Conservation (phyloP, 2,329 filamentous ascomycete genomes). For the Neonectria magnoliae region DNA sequence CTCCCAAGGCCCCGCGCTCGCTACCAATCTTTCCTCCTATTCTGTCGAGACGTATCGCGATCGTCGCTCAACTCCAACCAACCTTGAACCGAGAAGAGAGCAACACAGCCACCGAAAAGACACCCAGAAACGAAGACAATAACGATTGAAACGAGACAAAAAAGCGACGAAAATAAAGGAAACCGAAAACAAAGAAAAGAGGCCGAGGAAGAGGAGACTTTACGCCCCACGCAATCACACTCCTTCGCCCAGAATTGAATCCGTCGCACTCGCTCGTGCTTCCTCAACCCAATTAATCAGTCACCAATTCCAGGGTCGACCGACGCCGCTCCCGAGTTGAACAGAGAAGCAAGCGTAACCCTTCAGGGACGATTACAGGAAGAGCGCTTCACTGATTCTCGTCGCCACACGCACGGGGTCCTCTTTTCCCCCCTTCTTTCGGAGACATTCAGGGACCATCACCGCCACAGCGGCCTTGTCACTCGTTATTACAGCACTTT, state of each 20-base stretch:
- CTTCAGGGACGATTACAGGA: not conserved
- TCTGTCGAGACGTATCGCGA: slow-evolving; percentile 9
- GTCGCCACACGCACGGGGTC: slow-evolving; percentile 1
- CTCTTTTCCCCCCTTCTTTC: slow-evolving; percentile 5
- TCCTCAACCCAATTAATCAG: slow-evolving; percentile 23
- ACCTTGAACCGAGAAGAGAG: slow-evolving; percentile 17
- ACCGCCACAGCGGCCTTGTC: not conserved
- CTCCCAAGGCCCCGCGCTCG: slow-evolving; percentile 12
- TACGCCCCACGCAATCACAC: slow-evolving; percentile 20
- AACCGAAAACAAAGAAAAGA: slow-evolving; percentile 16
- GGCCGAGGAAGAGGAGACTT: slow-evolving; percentile 7
- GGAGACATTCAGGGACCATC: slow-evolving; percentile 20
- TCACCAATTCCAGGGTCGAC: slow-evolving; percentile 24
- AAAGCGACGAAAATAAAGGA: slow-evolving; percentile 17
- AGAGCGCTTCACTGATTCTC: slow-evolving; percentile 6
- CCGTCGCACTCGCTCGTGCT: slow-evolving; percentile 11
- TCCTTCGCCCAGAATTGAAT: slow-evolving; percentile 21
- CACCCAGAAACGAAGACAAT: slow-evolving; percentile 28
- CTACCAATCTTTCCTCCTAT: slow-evolving; percentile 4
- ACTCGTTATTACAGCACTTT: slow-evolving; percentile 5
- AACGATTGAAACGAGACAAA: slow-evolving; percentile 26
- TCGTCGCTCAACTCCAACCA: slow-evolving; percentile 4
- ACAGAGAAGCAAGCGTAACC: slow-evolving; percentile 7
- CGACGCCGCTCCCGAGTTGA: slow-evolving; percentile 21
- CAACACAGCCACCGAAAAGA: slow-evolving; percentile 4